phyloP scores from a whole-genome alignment of 2,329 filamentous ascomycete genomes.

The Cladosporium sp. region DNA sequence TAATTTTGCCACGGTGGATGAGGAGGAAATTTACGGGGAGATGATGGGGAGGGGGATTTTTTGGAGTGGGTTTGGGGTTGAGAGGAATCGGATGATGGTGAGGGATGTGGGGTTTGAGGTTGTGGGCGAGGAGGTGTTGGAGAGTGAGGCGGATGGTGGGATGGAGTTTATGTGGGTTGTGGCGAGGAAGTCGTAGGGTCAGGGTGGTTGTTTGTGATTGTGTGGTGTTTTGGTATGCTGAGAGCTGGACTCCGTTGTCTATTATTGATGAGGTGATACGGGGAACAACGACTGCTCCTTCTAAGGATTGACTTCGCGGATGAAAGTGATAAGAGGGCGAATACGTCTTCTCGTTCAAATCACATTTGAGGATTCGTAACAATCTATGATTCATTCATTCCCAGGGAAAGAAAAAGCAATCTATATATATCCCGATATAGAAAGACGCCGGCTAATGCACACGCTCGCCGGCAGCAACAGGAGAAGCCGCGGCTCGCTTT shows the following conservation, averaged over 20 bases:
- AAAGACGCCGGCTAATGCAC: not conserved
- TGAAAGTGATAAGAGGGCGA: too few species aligned
- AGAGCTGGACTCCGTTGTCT: too few species aligned
- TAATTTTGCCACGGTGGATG: conserved; percentile 23
- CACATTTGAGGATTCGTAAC: too few species aligned
- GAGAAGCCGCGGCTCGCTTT: conserved; percentile 1
- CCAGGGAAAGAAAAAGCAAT: not conserved
- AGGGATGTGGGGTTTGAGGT: conserved; percentile 34
- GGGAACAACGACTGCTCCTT: not conserved
- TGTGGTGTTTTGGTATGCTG: too few species aligned
- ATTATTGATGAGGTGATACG: not conserved
- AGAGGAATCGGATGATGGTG: conserved; percentile 34
- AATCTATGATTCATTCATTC: not conserved
- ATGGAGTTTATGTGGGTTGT: conserved; percentile 24
- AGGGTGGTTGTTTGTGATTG: too few species aligned
- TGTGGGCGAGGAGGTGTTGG: conserved; percentile 15
- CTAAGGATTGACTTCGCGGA: too few species aligned
- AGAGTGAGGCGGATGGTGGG: conserved; percentile 21
- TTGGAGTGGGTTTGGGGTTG: conserved; percentile 28
- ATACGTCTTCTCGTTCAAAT: too few species aligned
- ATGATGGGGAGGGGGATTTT: conserved; percentile 26
- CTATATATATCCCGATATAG: conserved; percentile 5
- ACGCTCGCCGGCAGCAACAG: conserved; percentile 1
- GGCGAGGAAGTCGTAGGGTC: conserved; percentile 18
- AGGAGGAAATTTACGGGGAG: conserved; percentile 25